phyloP scores from a whole-genome alignment of 495 filamentous ascomycete genomes.

The Hypoxylon perforatum region DNA sequence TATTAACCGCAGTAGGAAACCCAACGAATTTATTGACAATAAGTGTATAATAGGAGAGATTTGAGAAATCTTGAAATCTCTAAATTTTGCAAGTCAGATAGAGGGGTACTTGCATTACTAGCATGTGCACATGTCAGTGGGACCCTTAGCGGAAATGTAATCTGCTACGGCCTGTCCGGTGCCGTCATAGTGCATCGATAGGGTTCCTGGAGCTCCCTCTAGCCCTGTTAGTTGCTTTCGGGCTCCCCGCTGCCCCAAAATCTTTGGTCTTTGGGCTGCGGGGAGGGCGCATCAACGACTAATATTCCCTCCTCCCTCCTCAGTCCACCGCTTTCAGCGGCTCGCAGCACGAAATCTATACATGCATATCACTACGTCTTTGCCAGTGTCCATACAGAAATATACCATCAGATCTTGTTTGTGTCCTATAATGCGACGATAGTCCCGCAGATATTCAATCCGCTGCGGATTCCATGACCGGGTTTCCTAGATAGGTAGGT shows the following conservation, averaged over 20 bases:
- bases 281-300: neutral
- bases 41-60: too few species aligned
- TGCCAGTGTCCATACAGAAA: too few species aligned
- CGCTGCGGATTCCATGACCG: neutral
- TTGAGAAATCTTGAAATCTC: too few species aligned
- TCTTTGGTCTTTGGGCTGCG: conserved; percentile 3
- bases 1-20: too few species aligned
- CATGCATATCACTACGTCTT: conserved; percentile 1
- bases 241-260: conserved; percentile 19
- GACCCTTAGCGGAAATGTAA: neutral
- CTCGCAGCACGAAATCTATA: neutral
- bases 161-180: conserved; percentile 15
- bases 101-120: too few species aligned
- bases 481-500: too few species aligned
- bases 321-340: conserved; percentile 6
- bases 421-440: neutral
- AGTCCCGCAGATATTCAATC: neutral
- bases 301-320: neutral
- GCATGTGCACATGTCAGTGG: conserved; percentile 25
- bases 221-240: neutral
- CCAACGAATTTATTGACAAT: too few species aligned
- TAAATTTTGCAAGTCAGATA: too few species aligned
- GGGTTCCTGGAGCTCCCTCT: neutral
- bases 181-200: conserved; percentile 40
- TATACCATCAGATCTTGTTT: neutral